Evolutionary conservation across 805 yeast genomes (phyloP).

Genomic region (Torulaspora gathmanii): DNA sequence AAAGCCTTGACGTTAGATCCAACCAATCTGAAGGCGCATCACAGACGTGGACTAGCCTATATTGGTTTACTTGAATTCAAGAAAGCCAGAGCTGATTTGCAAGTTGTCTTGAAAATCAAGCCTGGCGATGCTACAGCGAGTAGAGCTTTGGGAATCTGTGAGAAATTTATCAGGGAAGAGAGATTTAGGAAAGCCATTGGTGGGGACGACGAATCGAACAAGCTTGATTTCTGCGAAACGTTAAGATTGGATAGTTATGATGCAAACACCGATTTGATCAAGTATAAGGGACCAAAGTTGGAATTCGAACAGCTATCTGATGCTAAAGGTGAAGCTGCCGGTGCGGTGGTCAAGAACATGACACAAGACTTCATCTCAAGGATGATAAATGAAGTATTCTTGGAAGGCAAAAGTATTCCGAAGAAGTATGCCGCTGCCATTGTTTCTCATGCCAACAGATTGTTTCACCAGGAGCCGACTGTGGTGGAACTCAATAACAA

Average conservation of each 20-base stretch:
- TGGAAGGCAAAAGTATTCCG: constrained; percentile 69
- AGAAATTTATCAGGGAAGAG: constrained; percentile 58
- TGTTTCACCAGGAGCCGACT: constrained; percentile 63
- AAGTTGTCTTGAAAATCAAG: constrained; percentile 51
- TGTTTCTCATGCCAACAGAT: constrained; percentile 60
- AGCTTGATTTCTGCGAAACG: constrained; percentile 28
- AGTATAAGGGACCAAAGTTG: constrained; percentile 30
- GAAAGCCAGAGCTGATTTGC: constrained; percentile 68
- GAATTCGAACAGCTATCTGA: constrained; percentile 29
- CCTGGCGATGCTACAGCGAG: constrained; percentile 70
- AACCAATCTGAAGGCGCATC: constrained; percentile 70
- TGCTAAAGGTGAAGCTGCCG: constrained; percentile 26
- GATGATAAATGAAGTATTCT: constrained; percentile 63
- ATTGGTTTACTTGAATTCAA: constrained; percentile 72
- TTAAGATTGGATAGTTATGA: constrained; percentile 29
- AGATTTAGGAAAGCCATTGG: constrained; percentile 87
- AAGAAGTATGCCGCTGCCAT: constrained; percentile 79
- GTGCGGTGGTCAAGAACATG: constrained; percentile 40
- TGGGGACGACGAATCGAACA: constrained; percentile 44
- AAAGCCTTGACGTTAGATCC: constrained; percentile 65
- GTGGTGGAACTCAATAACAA: constrained; percentile 60
- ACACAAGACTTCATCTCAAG: constrained; percentile 51
- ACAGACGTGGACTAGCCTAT: constrained; percentile 78
- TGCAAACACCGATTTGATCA: constrained; percentile 31
- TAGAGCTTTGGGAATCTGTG: constrained; percentile 57